Evolutionary conservation across 2,329 filamentous ascomycete species (phyloP).

Genomic region (Fusarium staphyleae): DNA sequence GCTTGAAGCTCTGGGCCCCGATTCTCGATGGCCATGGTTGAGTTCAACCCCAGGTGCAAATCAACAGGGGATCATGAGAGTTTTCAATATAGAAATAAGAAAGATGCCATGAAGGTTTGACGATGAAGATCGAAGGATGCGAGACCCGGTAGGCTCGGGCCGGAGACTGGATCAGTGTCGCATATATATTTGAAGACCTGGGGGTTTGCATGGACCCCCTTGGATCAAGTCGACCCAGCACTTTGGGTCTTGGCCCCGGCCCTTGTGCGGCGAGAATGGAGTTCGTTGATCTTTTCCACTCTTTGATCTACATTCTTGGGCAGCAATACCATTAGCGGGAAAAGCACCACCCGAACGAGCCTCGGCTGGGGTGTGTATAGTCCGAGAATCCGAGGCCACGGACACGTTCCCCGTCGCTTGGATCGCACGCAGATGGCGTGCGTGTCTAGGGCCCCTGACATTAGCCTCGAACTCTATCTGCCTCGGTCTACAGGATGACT

Average conservation of each 20-base stretch:
- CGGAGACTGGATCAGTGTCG: conserved; percentile 17
- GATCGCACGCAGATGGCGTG: background rate
- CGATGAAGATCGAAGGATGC: conserved; percentile 21
- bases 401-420: background rate
- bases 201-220: background rate
- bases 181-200: conserved; percentile 23
- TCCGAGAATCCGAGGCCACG: background rate
- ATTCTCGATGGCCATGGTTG: conserved; percentile 40
- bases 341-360: background rate
- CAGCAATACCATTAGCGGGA: conserved; percentile 17
- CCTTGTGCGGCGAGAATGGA: conserved; percentile 8
- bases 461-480: conserved; percentile 5
- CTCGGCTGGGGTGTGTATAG: conserved; percentile 16
- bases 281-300: background rate
- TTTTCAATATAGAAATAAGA: background rate
- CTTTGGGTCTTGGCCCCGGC: conserved; percentile 6
- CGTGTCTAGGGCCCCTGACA: conserved; percentile 1
- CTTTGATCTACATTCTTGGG: conserved; percentile 18
- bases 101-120: conserved; percentile 7
- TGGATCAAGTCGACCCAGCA: conserved; percentile 16
- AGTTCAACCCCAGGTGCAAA: background rate
- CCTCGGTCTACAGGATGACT: background rate
- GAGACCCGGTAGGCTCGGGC: conserved; percentile 25
- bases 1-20: conserved; percentile 47
- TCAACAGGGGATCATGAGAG: background rate